Base-by-base conservation (phyloP, 129 eudicot genomes). In the Lonicera japonica region DNA sequence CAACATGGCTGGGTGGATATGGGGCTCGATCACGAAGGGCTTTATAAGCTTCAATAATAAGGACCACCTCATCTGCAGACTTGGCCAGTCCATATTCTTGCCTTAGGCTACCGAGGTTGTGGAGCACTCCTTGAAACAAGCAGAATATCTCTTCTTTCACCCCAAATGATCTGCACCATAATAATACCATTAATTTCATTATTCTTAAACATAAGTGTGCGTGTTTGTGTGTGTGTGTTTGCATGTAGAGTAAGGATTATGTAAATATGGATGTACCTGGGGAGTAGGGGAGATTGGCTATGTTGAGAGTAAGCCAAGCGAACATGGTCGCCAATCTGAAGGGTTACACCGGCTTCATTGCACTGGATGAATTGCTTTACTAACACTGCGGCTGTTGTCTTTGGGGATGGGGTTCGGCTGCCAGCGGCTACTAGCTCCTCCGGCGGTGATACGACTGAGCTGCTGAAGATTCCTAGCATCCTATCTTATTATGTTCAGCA, bases 21-120 rank as follows among this genome's bases (percentile, higher is more conserved):
- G 97, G 97, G 21, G 97, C 97, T 2, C 97, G 81, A 54, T 91
- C 96, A 36, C 97, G 97, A 36, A 91, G 95, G 21, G 97, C 82
- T 73, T 84, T 91, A 71, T 87, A 91, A 20, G 97, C 86, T 57
- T 80, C 91, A n/a, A 84, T 80, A 45, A 84, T 66, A 64, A 84
- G 62, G 19, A 80, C 54, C 21, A 77, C 81, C 70, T 84, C 91
- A 22, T 74, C 77, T 20, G 91, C 86, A 8, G 86, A 70, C 61
- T 84, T 84, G 13, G 77, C 78, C 5, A 84, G 80, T 21, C 86
- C 91, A n/a, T 84, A 84, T 60, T 84, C 79, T 39, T 84, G 91
- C 54, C 63, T 77, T 54, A 84, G 78, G 67, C 91, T 84, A 14
- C 86, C 86, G 46, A 84, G 53, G 73, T 84, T 84, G 81, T 80